phyloP scores from a whole-genome alignment of 352 stramenopile species.

The Phytophthora hybrid region DNA sequence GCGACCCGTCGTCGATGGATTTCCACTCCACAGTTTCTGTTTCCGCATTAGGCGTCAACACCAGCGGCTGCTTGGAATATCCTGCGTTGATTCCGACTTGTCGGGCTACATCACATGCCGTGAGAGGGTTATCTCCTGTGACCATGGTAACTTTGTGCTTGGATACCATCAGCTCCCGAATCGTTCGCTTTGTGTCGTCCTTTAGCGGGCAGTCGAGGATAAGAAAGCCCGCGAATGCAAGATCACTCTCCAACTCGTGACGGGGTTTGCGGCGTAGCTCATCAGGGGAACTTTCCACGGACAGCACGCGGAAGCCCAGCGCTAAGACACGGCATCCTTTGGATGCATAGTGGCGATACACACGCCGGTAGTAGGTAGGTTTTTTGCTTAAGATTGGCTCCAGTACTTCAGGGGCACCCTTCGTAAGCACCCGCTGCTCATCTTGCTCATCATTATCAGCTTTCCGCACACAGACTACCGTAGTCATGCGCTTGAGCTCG shows the following conservation, averaged over 20 bases:
- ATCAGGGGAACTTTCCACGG: conserved; percentile 55
- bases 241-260: conserved; percentile 89
- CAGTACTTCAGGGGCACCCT: conserved; percentile 97
- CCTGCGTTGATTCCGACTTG: conserved; percentile 97
- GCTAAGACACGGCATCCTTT: conserved; percentile 94
- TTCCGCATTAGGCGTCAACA: conserved; percentile 63
- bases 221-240: conserved; percentile 97
- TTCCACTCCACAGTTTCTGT: conserved; percentile 77
- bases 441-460: conserved; percentile 72
- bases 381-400: conserved; percentile 87
- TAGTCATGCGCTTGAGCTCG: conserved; percentile 97
- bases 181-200: conserved; percentile 96
- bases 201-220: conserved; percentile 92
- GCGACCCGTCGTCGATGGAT: conserved; percentile 75
- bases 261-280: conserved; percentile 82
- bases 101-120: conserved; percentile 97
- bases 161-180: conserved; percentile 93
- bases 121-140: conserved; percentile 98
- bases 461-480: conserved; percentile 90
- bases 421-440: conserved; percentile 94
- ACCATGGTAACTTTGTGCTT: conserved; percentile 97
- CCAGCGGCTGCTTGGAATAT: conserved; percentile 72
- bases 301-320: conserved; percentile 94
- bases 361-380: conserved; percentile 90
- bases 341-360: conserved; percentile 83